Evolutionary conservation across 257 asterid genomes (phyloP), one percentile per base, ranked within the genome.

Genomic region (Forsythia suspensa): DNA sequence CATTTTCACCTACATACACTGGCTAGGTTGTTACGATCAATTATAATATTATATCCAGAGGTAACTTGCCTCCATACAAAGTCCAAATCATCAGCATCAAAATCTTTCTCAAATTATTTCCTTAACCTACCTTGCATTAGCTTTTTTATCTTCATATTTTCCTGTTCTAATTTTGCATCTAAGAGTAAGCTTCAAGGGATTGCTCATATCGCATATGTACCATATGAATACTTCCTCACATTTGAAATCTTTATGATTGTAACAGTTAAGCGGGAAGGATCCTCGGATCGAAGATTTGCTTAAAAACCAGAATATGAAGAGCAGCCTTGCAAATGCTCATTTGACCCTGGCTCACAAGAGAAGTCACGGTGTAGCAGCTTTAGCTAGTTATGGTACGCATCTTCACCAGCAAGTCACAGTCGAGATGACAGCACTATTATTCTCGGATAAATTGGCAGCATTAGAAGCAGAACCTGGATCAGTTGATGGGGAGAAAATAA

Each of bases 271-370:
- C 51, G 80, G 73, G 75, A 93, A 90, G 83, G 91, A 93, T 82
- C 87, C 91, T 0, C 77, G 80, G 74, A 80, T 92, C 1, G 88
- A 77, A 13, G 86, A 41, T 63, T 90, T 93, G 75, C 83, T 95
- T 24, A 81, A 82, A 86, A 84, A 78, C 68, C 92, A 87, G 75
- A 80, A 85, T 73, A 71, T 93, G 84, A 90, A 86, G 87, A 88
- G 79, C 87, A 84, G 81, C 75, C 84, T 91, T 65, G 82, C 82
- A 13, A 87, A 81, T 80, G 94, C 96, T 66, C 99, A 95, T 76
- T 55, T 95, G 79, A 95, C 98, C 43, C 97, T 95, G 20, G 99
- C 99, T 68, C 99, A 93, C 74, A 95, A 95, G 88, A 87, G 93
- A 74, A 92, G 96, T 67, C 99, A 95, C 8, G 97, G 98, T 13